These are phyloP conservation scores for Russula emetica DNA, from an alignment of 768 basidiomycete species.

Conservation along the genomic window DNA sequence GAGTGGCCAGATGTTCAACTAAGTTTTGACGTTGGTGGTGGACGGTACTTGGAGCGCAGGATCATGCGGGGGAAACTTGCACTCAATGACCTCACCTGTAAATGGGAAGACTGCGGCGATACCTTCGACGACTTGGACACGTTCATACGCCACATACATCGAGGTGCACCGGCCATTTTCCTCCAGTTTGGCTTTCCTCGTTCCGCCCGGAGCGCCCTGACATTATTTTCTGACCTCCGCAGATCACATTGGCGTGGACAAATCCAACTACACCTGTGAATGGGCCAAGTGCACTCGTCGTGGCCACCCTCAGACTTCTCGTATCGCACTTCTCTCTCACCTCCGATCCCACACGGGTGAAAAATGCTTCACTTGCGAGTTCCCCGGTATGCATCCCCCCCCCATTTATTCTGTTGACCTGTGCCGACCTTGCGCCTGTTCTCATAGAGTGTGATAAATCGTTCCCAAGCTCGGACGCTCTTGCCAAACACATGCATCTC, in stretches of 20 bases:
- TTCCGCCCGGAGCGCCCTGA: no score
- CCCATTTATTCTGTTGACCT: background rate
- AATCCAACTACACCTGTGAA: slow-evolving; percentile 84
- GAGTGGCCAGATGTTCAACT: background rate
- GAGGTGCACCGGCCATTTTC: slow-evolving; percentile 48
- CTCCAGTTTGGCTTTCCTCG: no score
- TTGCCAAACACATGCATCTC: slow-evolving; percentile 87
- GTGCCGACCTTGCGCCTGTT: background rate
- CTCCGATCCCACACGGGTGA: slow-evolving; percentile 92
- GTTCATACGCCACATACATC: slow-evolving; percentile 79
- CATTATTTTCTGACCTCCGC: slow-evolving; percentile 23
- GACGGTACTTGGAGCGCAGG: no score
- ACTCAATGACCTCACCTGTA: slow-evolving; percentile 64
- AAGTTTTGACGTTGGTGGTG: background rate
- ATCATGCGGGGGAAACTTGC: no score
- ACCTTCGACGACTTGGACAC: slow-evolving; percentile 70
- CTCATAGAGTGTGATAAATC: slow-evolving; percentile 84
- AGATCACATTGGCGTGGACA: slow-evolving; percentile 82
- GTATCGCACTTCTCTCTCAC: slow-evolving; percentile 88
- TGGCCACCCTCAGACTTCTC: slow-evolving; percentile 79
- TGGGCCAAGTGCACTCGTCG: slow-evolving; percentile 82
- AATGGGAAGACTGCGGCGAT: slow-evolving; percentile 76
- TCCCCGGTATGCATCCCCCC: slow-evolving; percentile 56
- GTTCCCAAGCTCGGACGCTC: slow-evolving; percentile 91
- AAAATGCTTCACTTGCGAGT: slow-evolving; percentile 81